A percentile compares a stretch with the other conserved stretches of the same genome.
Conservation (phyloP, 2,329 filamentous ascomycete genomes). For the Fusarium sacchari region DNA sequence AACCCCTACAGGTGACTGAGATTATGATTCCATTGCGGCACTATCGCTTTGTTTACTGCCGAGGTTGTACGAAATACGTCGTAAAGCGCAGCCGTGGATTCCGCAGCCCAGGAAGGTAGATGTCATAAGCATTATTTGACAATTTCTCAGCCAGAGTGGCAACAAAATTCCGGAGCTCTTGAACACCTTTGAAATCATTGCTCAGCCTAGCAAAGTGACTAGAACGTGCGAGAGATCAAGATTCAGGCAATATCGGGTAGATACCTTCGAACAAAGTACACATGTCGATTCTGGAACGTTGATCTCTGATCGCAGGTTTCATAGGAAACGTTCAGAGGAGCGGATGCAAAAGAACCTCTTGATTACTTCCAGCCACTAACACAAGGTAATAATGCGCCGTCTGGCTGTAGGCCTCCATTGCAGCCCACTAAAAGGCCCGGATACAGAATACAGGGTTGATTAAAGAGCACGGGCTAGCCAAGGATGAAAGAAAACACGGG, state of each 20-base stretch:
- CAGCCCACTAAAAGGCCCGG: conserved; percentile 30
- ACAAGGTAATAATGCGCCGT: conserved; percentile 21
- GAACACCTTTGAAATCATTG: neutral
- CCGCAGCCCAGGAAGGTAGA: neutral
- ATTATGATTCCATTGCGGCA: conserved; percentile 11
- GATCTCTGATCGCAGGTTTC: conserved; percentile 4
- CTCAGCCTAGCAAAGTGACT: conserved; percentile 1
- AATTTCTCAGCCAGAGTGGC: conserved; percentile 6
- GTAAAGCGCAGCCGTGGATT: neutral
- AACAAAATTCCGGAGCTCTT: conserved; percentile 4
- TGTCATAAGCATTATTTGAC: conserved; percentile 4
- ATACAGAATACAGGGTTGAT: conserved; percentile 10
- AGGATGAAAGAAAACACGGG: neutral
- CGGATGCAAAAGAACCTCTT: conserved; percentile 23
- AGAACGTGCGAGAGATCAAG: neutral
- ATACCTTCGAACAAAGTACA: conserved; percentile 7
- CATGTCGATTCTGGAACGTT: conserved; percentile 15
- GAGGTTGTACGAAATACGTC: neutral
- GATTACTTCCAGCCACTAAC: conserved; percentile 19
- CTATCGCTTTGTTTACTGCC: conserved; percentile 4
- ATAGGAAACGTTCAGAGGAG: neutral
- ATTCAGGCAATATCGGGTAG: neutral
- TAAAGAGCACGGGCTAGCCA: neutral
- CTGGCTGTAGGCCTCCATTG: conserved; percentile 3
- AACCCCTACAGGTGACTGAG: neutral